phyloP scores from a whole-genome alignment of 2,329 filamentous ascomycete genomes.

The Neonectria sp. region DNA sequence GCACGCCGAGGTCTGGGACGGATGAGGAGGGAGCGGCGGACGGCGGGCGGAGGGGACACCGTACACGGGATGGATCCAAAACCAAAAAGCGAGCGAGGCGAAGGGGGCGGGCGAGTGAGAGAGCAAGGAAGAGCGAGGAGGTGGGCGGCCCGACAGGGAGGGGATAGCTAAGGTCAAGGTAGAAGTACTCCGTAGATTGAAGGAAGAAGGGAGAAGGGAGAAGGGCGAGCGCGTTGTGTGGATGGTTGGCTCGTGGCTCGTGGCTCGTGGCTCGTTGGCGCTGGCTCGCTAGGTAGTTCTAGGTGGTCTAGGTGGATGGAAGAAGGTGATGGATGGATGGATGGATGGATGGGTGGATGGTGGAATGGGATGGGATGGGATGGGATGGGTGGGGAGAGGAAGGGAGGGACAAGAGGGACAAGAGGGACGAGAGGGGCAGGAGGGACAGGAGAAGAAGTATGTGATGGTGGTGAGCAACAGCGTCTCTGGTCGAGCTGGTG shows the following conservation, averaged over 20 bases:
- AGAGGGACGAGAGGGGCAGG: slow-evolving; percentile 27
- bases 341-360: slow-evolving; percentile 17
- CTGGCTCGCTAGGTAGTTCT: slow-evolving; percentile 15
- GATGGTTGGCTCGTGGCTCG: slow-evolving; percentile 26
- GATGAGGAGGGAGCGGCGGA: slow-evolving; percentile 11
- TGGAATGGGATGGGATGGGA: slow-evolving; percentile 14
- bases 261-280: slow-evolving; percentile 9
- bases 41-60: slow-evolving; percentile 9
- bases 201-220: not conserved
- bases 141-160: slow-evolving; percentile 20
- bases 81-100: slow-evolving; percentile 16
- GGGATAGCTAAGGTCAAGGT: slow-evolving; percentile 10
- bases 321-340: slow-evolving; percentile 21
- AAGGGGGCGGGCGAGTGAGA: slow-evolving; percentile 17
- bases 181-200: not conserved
- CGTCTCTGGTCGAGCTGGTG: slow-evolving; percentile 6
- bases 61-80: slow-evolving; percentile 14
- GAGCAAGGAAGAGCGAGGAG: slow-evolving; percentile 7
- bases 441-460: slow-evolving; percentile 29
- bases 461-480: slow-evolving; percentile 31
- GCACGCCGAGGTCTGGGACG: slow-evolving; percentile 18
- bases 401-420: slow-evolving; percentile 11
- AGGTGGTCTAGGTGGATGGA: slow-evolving; percentile 25
- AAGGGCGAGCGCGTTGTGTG: slow-evolving; percentile 6
- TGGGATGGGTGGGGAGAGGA: slow-evolving; percentile 30